Evolutionary conservation across 306 rosid species (phyloP).

Genomic region (Quercus berberidifolia): DNA sequence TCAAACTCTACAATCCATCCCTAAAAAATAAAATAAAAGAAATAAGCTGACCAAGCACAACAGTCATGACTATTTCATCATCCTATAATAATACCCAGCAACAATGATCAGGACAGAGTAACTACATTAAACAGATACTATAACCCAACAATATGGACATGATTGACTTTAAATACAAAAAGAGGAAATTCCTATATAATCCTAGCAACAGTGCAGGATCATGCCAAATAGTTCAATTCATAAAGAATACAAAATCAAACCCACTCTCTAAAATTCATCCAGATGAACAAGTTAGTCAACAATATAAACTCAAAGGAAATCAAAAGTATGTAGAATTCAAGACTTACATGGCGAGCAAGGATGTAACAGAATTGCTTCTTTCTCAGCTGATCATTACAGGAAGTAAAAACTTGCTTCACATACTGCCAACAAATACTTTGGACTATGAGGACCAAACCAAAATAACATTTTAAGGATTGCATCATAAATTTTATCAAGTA

Average conservation of each 20-base stretch:
- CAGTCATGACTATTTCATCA: neutral
- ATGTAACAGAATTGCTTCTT: conserved; percentile 94
- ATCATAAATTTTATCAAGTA: neutral
- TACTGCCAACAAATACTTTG: conserved; percentile 50
- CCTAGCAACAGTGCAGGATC: neutral
- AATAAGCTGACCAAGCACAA: neutral
- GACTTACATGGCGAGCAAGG: conserved; percentile 87
- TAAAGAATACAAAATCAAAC: neutral
- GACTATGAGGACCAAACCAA: conserved; percentile 33
- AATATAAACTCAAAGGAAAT: neutral
- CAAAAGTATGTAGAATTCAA: neutral
- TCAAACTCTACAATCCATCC: neutral
- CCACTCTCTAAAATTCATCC: neutral
- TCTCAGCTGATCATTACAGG: conserved; percentile 58
- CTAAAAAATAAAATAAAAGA: neutral
- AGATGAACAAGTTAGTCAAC: neutral
- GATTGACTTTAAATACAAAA: neutral
- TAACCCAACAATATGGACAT: neutral
- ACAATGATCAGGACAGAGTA: neutral
- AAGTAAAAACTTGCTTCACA: conserved; percentile 62
- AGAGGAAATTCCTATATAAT: neutral
- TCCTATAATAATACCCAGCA: neutral
- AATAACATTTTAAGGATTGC: conserved; percentile 6
- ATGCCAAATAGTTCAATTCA: neutral
- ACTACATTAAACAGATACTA: neutral